phyloP scores from a whole-genome alignment of 352 stramenopile genomes.

The Globisporangium nodosum region DNA sequence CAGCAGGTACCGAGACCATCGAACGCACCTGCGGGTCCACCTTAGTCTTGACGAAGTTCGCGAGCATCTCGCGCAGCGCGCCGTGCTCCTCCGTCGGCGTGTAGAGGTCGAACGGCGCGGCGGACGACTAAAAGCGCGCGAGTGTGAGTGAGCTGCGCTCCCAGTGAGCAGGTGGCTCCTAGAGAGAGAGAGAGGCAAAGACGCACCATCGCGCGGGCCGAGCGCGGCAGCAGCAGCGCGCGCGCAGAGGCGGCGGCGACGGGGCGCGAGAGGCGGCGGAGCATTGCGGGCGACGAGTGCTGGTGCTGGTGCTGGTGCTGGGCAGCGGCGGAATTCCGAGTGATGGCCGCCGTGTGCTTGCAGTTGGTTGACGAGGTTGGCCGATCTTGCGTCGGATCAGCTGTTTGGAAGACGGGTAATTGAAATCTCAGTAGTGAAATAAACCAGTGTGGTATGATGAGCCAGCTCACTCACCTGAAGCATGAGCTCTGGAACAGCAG shows the following conservation, averaged over 20 bases:
- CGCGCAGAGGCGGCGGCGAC: constrained; percentile 8
- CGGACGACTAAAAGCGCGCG: constrained; percentile 11
- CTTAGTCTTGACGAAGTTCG: constrained; percentile 92
- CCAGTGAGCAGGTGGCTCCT: neutral
- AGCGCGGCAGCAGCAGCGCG: constrained; percentile 3
- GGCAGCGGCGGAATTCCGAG: constrained; percentile 1
- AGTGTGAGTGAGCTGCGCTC: neutral
- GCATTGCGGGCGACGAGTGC: neutral
- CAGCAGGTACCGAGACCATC: neutral
- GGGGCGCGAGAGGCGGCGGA: constrained; percentile 22
- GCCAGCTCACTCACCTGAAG: too few relatives aligned
- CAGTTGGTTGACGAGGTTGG: too few relatives aligned
- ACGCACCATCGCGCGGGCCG: constrained; percentile 4
- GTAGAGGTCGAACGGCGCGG: constrained; percentile 62
- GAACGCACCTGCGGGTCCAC: constrained; percentile 92
- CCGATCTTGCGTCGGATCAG: too few relatives aligned
- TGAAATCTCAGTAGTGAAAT: neutral
- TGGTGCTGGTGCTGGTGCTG: neutral
- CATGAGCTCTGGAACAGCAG: neutral
- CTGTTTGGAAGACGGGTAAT: neutral
- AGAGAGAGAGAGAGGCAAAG: neutral
- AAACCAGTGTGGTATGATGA: too few relatives aligned
- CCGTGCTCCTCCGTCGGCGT: constrained; percentile 87
- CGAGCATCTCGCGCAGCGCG: constrained; percentile 92
- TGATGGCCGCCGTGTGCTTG: too few relatives aligned